A percentile compares a stretch with the other conserved stretches of the same genome.
phyloP scores from a whole-genome alignment of 495 filamentous ascomycete genomes.

The Annulohypoxylon stygium region DNA sequence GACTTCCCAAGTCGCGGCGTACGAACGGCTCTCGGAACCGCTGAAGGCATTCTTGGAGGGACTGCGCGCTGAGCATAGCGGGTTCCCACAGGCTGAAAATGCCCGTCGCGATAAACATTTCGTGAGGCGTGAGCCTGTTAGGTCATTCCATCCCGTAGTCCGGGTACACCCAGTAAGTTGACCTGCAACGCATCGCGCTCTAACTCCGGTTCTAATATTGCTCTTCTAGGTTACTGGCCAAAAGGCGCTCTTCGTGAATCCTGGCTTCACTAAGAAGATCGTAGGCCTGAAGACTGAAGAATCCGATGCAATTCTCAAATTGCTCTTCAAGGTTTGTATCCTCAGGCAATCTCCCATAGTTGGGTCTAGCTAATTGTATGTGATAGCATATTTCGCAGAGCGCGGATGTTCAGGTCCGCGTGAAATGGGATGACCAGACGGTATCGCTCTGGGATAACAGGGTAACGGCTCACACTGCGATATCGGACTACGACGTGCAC shows the following conservation, averaged over 20 bases:
- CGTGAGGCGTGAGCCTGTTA: conserved; percentile 76
- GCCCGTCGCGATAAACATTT: conserved; percentile 70
- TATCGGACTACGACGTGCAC: conserved; percentile 64
- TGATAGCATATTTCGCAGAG: conserved; percentile 55
- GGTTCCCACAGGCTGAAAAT: conserved; percentile 76
- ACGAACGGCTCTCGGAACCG: conserved; percentile 73
- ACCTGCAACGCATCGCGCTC: neutral
- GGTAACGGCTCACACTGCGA: conserved; percentile 68
- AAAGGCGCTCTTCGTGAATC: conserved; percentile 84
- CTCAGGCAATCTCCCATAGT: conserved; percentile 26
- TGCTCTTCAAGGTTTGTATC: conserved; percentile 72
- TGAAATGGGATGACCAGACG: conserved; percentile 76
- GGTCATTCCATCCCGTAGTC: conserved; percentile 77
- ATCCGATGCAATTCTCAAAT: conserved; percentile 73
- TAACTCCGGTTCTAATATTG: conserved; percentile 12
- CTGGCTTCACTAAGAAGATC: conserved; percentile 83
- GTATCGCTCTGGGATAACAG: conserved; percentile 85
- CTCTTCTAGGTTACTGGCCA: conserved; percentile 71
- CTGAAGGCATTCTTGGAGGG: conserved; percentile 80
- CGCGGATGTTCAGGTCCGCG: conserved; percentile 77
- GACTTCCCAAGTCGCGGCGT: conserved; percentile 80
- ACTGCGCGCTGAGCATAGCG: conserved; percentile 78
- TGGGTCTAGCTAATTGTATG: neutral
- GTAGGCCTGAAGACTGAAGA: conserved; percentile 78
- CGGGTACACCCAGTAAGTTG: conserved; percentile 70